A percentile compares a stretch with the other conserved stretches of the same genome.
Conservation (phyloP, 441 rosid species). For the Corymbia calophylla region DNA sequence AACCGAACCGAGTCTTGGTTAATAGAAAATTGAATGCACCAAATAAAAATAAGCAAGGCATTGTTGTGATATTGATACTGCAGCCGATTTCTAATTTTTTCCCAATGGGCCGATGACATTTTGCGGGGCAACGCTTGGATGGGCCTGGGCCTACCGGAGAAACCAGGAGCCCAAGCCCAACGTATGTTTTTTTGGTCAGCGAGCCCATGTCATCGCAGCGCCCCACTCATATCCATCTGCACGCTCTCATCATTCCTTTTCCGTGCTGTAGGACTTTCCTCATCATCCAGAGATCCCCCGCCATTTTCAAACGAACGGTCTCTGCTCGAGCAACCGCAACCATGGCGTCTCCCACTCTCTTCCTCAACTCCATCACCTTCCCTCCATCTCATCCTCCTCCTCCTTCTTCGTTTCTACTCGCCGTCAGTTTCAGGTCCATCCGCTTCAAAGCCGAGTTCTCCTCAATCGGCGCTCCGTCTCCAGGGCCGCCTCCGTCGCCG, state of each 20-base stretch:
- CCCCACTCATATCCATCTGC: fast-evolving
- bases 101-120: background rate
- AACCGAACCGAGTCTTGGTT: background rate
- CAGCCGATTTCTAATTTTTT: background rate
- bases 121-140: background rate
- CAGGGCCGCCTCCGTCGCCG: background rate
- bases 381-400: background rate
- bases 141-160: background rate
- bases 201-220: background rate
- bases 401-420: background rate
- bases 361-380: background rate
- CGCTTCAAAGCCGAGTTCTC: background rate
- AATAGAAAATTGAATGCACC: background rate
- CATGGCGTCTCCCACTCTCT: background rate
- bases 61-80: fast-evolving
- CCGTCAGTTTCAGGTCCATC: background rate
- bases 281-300: background rate
- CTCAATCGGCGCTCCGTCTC: background rate
- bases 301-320: background rate
- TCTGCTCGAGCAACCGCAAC: background rate
- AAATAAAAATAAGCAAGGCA: background rate
- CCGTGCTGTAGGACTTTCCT: background rate
- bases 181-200: background rate
- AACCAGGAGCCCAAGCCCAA: background rate
- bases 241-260: background rate